Evolutionary conservation across 2,329 filamentous ascomycete genomes (phyloP), one percentile per base, ranked within the genome.

Genomic region (Aspergillus pseudonomiae): DNA sequence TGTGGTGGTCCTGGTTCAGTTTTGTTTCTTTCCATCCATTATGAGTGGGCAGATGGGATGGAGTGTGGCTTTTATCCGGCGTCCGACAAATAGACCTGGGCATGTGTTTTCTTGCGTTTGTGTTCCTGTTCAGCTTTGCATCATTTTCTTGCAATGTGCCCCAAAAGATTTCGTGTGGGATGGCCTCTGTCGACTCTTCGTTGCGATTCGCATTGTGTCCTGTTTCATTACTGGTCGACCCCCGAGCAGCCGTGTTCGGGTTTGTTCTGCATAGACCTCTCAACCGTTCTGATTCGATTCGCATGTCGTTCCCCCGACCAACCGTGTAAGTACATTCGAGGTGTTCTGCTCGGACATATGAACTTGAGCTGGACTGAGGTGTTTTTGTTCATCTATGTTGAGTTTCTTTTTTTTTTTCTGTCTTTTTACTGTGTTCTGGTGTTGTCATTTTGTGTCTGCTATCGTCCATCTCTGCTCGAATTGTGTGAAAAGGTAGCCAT

Each of bases 21-120:
- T 66, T 73, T 69, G 68, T 70, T 68, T 64, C 57, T 71, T 65
- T 70, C 65, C 64, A 68, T 66, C 68, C 70, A 70, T 73, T 70
- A 72, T 72, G 72, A 73, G 70, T 73, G 72, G 73, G 69, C 65
- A 71, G 74, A 73, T 69, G 71, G 74, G 70, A 71, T 73, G 71
- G 74, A 71, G 70, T 73, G 72, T 74, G 26, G 26, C 26, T 52
- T 70, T 76, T 78, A 70, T 76, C 71, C 69, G 77, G 77, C 77
- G 77, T 78, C 77, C 75, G 77, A 71, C 70, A 28, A 50, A 78
- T 78, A 78, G 77, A 78, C 74, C 72, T 74, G 77, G 76, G 75
- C 75, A 77, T 78, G 73, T 75, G 71, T 71, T 70, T 52, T n/a
- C 57, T 63, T 63, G 26, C 67, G 63, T 65, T 67, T 69, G 63